Base-by-base conservation (phyloP, 805 yeast genomes). In the Metschnikowia noctiluminum region DNA sequence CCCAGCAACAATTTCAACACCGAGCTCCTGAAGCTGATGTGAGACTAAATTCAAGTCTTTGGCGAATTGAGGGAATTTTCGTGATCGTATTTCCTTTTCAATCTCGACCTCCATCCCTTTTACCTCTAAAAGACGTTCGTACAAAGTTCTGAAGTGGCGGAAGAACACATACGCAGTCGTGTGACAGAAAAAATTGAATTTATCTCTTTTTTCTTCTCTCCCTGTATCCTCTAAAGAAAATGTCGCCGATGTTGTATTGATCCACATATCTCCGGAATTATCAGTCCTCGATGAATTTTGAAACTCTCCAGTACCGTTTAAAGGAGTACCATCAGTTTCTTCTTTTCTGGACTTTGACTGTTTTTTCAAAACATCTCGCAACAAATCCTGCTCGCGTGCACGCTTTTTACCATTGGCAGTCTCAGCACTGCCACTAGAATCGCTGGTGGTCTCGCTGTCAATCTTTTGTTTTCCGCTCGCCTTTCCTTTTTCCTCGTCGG, bases 121-220 rank as follows among this genome's bases (percentile, higher is more conserved):
- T 45, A 91, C 81, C 60, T 90, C 96, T 26, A 71, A 69, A 49
- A 94, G 72, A 58, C 99, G 80, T 60, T 82, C 87, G 64, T 89
- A 92, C 21, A 94, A 68, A 2, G 89, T 87, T 54, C 88, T 82
- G 63, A 91, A 73, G 57, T 87, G 86, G 57, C 99, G 87, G 79
- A 90, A 81, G 59, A 94, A 90, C 32, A 90, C 87, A 62, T 94
- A 94, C 35, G 91, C 80, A 49, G 91, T 84, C 5, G 96, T 85
- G 66, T 92, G 91, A 52, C 88, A 89, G 73, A 92, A 94, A 59
- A 91, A 66, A 64, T 90, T 91, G 73, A 71, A 89, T 42, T 75
- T 79, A 30, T 71, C 73, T 59, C 91, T 78, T 47, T 60, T 64
- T 46, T 71, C 71, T 12, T 60, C 53, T 30, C 46, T 54, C 6